Evolutionary conservation across 768 basidiomycete species (phyloP).

Genomic region (Filobasidium wieringae): DNA sequence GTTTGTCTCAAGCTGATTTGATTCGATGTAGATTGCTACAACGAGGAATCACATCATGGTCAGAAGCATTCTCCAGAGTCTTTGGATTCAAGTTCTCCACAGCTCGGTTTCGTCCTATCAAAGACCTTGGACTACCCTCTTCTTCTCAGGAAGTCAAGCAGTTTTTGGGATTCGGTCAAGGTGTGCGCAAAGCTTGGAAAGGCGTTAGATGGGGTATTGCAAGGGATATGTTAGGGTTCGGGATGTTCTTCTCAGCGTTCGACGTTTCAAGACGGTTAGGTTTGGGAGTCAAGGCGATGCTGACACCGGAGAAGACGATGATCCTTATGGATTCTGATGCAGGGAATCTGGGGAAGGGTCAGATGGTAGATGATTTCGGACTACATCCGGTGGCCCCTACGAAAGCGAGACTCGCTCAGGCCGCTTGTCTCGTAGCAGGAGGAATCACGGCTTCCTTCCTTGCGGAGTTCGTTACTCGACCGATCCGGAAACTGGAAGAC

Average conservation of each 20-base stretch:
- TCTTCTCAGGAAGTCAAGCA: slow-evolving; percentile 12
- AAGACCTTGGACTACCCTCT: slow-evolving; percentile 2
- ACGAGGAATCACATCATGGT: slow-evolving; percentile 11
- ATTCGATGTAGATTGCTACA: slow-evolving; percentile 1
- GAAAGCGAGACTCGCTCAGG: slow-evolving; percentile 31
- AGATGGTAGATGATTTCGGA: neutral
- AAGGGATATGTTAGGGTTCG: slow-evolving; percentile 32
- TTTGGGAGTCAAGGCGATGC: slow-evolving; percentile 26
- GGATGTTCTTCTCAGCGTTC: slow-evolving; percentile 35
- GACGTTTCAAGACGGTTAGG: slow-evolving; percentile 30
- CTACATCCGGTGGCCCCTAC: slow-evolving; percentile 17
- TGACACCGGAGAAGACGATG: neutral
- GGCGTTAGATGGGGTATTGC: slow-evolving; percentile 33
- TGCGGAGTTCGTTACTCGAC: slow-evolving; percentile 27
- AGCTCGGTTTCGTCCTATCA: neutral
- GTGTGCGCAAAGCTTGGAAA: slow-evolving; percentile 20
- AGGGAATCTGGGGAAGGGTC: neutral
- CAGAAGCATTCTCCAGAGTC: slow-evolving; percentile 10
- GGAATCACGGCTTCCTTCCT: slow-evolving; percentile 29
- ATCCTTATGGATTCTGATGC: neutral
- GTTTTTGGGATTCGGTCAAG: slow-evolving; percentile 11
- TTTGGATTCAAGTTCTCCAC: slow-evolving; percentile 6
- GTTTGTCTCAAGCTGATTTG: neutral
- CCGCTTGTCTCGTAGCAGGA: slow-evolving; percentile 30
- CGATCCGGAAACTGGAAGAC: slow-evolving; percentile 22